phyloP scores from a whole-genome alignment of 352 stramenopile species.

The Phytophthora brassicae region DNA sequence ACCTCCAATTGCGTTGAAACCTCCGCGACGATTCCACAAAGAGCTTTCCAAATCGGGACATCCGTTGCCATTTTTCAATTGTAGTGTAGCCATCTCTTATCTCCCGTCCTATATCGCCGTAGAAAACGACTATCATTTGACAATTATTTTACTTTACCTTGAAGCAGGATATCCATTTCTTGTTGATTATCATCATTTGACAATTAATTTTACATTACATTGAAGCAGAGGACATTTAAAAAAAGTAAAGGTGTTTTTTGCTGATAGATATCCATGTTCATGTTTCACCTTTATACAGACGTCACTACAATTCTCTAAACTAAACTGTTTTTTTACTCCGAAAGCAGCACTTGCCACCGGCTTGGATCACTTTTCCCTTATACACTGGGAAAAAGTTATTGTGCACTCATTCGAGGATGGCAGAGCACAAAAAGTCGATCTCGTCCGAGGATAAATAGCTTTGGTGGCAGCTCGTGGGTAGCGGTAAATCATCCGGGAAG shows the following conservation, averaged over 20 bases:
- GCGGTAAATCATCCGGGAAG: slow-evolving; percentile 23
- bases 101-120: too few relatives aligned
- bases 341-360: slow-evolving; percentile 58
- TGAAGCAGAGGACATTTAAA: too few relatives aligned
- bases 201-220: too few relatives aligned
- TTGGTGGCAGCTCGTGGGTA: slow-evolving; percentile 32
- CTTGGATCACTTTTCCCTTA: slow-evolving; percentile 5
- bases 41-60: slow-evolving; percentile 27
- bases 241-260: too few relatives aligned
- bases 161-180: too few relatives aligned
- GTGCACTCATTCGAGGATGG: slow-evolving; percentile 64
- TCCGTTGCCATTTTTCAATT: slow-evolving; percentile 20
- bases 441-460: slow-evolving; percentile 77
- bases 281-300: slow-evolving; percentile 23
- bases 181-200: too few relatives aligned
- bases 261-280: slow-evolving; percentile 34
- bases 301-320: slow-evolving; percentile 22
- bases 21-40: slow-evolving; percentile 31
- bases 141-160: too few relatives aligned
- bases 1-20: slow-evolving; percentile 32
- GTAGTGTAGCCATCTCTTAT: too few relatives aligned
- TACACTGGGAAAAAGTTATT: not conserved
- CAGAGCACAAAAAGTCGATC: slow-evolving; percentile 85
- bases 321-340: slow-evolving; percentile 21
- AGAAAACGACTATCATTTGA: too few relatives aligned